Evolutionary conservation across 176 grass and related monocot genomes (phyloP).

Genomic region (Tuctoria greenei): DNA sequence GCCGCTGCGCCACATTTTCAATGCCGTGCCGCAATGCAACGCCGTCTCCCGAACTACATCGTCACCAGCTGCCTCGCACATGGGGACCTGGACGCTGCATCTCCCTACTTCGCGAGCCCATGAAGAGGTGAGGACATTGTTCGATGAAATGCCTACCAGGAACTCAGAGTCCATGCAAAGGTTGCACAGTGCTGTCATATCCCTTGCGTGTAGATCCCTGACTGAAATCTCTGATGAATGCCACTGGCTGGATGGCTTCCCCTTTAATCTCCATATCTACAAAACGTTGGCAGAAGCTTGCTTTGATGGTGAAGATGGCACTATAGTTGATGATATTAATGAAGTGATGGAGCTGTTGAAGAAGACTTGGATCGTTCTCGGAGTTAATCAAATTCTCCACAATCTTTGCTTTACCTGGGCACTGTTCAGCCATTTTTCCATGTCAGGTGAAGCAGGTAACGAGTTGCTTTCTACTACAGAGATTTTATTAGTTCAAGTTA

Average conservation of each 20-base stretch:
- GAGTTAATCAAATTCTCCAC: conserved; percentile 72
- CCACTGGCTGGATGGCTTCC: conserved; percentile 92
- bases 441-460: conserved; percentile 48
- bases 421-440: conserved; percentile 65
- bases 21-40: no score
- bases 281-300: conserved; percentile 71
- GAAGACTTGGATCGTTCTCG: conserved; percentile 81
- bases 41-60: no score
- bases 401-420: conserved; percentile 88
- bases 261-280: conserved; percentile 86
- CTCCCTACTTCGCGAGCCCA: no score
- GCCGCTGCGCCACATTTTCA: no score
- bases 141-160: no score
- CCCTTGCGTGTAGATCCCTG: conserved; percentile 58
- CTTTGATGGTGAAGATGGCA: conserved; percentile 80
- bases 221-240: conserved; percentile 59
- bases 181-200: conserved; percentile 48
- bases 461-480: conserved; percentile 66
- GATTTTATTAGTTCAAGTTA: conserved; percentile 63
- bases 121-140: no score
- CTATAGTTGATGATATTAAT: conserved; percentile 70
- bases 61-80: no score
- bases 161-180: conserved; percentile 76
- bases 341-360: conserved; percentile 69
- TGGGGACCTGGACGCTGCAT: no score